Evolutionary conservation across 2,329 filamentous ascomycete species (phyloP).

Genomic region (Pseudogymnoascus sp.): DNA sequence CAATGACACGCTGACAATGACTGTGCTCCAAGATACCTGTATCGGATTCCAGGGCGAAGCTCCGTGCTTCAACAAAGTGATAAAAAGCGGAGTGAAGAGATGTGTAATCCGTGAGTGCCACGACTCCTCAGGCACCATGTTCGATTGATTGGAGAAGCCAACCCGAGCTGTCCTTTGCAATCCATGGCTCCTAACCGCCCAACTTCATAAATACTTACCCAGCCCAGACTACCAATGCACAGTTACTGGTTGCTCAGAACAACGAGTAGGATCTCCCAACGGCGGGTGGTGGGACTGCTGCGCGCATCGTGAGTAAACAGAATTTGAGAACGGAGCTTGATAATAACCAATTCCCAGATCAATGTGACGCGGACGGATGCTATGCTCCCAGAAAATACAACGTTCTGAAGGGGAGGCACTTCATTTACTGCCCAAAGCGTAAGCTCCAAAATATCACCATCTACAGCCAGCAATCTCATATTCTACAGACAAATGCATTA

Average conservation of each 20-base stretch:
- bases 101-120: background rate
- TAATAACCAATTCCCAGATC: background rate
- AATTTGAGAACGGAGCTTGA: background rate
- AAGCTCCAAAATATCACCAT: background rate
- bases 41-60: background rate
- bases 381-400: background rate
- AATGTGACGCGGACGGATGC: background rate
- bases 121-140: background rate
- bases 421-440: background rate
- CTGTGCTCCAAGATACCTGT: background rate
- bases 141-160: background rate
- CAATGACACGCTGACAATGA: background rate
- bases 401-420: background rate
- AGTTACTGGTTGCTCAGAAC: background rate
- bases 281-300: background rate
- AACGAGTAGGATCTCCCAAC: background rate
- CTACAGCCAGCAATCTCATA: background rate
- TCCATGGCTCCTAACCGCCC: background rate
- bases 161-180: background rate
- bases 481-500: constrained; percentile 5
- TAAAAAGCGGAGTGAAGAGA: background rate
- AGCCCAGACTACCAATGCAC: background rate
- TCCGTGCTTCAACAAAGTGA: background rate
- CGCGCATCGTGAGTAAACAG: background rate
- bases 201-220: background rate